These are phyloP conservation scores for Macroventuria anomochaeta DNA, from an alignment of 2,329 filamentous ascomycete species.

Conservation along the genomic window DNA sequence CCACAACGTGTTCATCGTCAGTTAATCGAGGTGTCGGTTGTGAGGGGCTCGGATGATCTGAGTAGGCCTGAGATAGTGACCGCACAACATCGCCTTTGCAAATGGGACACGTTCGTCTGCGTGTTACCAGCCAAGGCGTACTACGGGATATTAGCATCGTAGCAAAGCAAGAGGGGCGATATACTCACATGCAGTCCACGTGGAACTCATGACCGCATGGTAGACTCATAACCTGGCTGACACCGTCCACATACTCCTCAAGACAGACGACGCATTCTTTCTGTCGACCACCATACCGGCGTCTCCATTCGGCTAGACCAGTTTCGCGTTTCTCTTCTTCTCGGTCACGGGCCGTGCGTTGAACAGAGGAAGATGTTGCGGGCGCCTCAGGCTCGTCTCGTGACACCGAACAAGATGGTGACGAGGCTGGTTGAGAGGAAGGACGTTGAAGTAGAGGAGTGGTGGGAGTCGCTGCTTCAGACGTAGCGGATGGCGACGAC, in stretches of 20 bases:
- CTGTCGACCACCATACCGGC: constrained; percentile 68
- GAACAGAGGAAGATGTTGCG: constrained; percentile 41
- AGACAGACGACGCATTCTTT: constrained; percentile 95
- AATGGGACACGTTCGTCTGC: constrained; percentile 95
- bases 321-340: constrained; percentile 61
- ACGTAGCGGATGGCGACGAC: constrained; percentile 63
- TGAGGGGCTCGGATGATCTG: constrained; percentile 34
- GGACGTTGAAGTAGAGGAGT: constrained; percentile 75
- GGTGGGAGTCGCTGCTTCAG: constrained; percentile 70
- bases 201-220: constrained; percentile 99
- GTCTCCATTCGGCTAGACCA: constrained; percentile 59
- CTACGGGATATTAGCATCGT: constrained; percentile 55
- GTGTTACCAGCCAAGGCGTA: constrained; percentile 95
- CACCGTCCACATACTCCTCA: constrained; percentile 93
- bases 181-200: constrained; percentile 93
- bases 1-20: constrained; percentile 46
- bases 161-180: neutral
- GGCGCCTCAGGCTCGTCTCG: constrained; percentile 68
- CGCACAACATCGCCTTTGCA: constrained; percentile 96
- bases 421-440: constrained; percentile 33
- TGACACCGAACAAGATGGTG: constrained; percentile 66
- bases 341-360: constrained; percentile 40
- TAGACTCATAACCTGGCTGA: constrained; percentile 94
- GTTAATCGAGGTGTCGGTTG: constrained; percentile 27
- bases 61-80: constrained; percentile 44